These are phyloP conservation scores for Naematelia aurantialba DNA, from an alignment of 768 basidiomycete genomes.

Conservation along the genomic window DNA sequence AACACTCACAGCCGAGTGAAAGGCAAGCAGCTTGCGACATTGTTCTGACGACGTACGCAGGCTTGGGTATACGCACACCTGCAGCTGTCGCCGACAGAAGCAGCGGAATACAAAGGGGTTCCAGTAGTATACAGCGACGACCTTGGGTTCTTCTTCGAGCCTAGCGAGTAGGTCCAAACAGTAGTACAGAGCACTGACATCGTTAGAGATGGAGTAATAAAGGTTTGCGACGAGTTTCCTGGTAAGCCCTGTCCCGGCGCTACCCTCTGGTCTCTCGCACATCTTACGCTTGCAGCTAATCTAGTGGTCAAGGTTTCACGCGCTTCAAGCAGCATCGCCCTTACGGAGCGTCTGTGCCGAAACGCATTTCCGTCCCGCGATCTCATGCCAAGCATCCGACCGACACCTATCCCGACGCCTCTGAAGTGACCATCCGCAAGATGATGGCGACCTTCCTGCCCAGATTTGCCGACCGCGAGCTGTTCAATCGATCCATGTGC, in stretches of 20 bases:
- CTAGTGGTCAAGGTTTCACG: too few species aligned
- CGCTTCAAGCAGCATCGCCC: too few species aligned
- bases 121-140: slow-evolving; percentile 45
- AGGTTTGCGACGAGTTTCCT: slow-evolving; percentile 46
- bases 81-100: slow-evolving; percentile 42
- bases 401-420: slow-evolving; percentile 46
- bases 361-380: slow-evolving; percentile 48
- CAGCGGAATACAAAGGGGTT: slow-evolving; percentile 22
- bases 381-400: slow-evolving; percentile 46
- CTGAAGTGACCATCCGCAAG: slow-evolving; percentile 24
- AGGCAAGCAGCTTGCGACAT: not conserved
- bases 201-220: slow-evolving; percentile 31
- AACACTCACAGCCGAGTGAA: too few species aligned
- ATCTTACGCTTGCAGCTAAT: too few species aligned
- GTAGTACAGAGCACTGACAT: too few species aligned
- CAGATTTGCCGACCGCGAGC: slow-evolving; percentile 9
- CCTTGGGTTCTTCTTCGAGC: slow-evolving; percentile 48
- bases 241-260: slow-evolving; percentile 30
- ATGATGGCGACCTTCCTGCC: slow-evolving; percentile 42
- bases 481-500: slow-evolving; percentile 35
- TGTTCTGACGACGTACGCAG: slow-evolving; percentile 4
- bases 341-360: too few species aligned
- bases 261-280: slow-evolving; percentile 41
- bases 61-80: slow-evolving; percentile 46
- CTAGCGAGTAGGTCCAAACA: slow-evolving; percentile 18